A percentile compares a stretch with the other conserved stretches of the same genome.
Conservation (phyloP, 139 green algal genomes). For the Bryopsis sp. region DNA sequence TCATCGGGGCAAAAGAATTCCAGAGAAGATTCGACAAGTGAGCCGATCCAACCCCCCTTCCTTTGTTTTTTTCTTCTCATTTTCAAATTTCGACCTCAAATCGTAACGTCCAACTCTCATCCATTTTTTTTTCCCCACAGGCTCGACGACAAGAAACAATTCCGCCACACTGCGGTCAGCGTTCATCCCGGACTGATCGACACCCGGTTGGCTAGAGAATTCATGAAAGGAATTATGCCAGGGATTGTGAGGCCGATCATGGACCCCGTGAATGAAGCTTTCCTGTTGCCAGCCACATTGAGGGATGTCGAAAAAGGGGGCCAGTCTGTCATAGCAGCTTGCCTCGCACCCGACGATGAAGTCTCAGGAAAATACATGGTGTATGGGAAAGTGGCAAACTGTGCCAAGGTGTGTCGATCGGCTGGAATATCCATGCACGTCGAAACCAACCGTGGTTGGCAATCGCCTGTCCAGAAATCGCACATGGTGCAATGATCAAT, state of each 20-base stretch:
- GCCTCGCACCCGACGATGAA: constrained; percentile 18
- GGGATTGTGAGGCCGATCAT: not conserved
- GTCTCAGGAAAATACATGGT: constrained; percentile 11
- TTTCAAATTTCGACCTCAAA: not conserved
- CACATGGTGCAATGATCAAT: not conserved
- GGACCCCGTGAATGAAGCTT: constrained; percentile 12
- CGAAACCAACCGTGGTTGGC: no score
- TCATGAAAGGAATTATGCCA: constrained; percentile 24
- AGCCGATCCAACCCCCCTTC: not conserved
- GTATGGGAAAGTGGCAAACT: constrained; percentile 13
- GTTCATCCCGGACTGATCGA: constrained; percentile 57
- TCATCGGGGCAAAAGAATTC: constrained; percentile 42
- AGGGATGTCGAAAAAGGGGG: not conserved
- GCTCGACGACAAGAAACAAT: not conserved
- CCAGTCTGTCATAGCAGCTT: constrained; percentile 1
- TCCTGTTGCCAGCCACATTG: not conserved
- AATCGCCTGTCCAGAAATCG: no score
- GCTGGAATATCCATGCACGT: no score
- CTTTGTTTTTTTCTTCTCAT: not conserved
- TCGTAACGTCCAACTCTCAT: not conserved
- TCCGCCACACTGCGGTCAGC: constrained; percentile 29
- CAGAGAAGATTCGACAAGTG: constrained; percentile 40
- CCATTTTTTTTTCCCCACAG: constrained; percentile 1
- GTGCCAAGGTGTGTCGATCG: not conserved
- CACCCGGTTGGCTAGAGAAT: constrained; percentile 45